These are phyloP conservation scores for Stagonosporopsis chrysanthemi DNA, from an alignment of 2,329 filamentous ascomycete genomes.

Conservation along the genomic window DNA sequence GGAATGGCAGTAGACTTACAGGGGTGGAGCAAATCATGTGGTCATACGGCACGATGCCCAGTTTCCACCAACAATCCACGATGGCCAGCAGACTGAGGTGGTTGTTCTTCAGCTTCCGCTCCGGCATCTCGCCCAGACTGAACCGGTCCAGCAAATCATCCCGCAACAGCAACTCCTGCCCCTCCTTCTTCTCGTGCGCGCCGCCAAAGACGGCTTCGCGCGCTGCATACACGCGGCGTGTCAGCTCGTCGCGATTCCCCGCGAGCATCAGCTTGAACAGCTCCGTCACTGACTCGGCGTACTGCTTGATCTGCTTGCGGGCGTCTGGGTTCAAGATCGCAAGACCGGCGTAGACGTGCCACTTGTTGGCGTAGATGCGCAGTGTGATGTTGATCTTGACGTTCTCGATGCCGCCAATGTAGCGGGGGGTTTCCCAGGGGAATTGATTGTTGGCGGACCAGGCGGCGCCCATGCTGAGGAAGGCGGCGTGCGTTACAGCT, in stretches of 20 bases:
- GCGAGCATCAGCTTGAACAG: constrained; percentile 97
- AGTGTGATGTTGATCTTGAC: constrained; percentile 99
- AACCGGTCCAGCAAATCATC: constrained; percentile 90
- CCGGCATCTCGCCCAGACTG: constrained; percentile 75
- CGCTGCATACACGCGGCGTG: constrained; percentile 77
- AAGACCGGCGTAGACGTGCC: constrained; percentile 98
- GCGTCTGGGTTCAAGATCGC: constrained; percentile 96
- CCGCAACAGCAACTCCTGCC: constrained; percentile 72
- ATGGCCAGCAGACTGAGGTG: constrained; percentile 93
- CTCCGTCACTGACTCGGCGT: constrained; percentile 89
- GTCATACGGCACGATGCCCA: constrained; percentile 94
- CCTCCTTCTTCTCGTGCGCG: constrained; percentile 58
- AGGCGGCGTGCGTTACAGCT: constrained; percentile 96
- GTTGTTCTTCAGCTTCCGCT: constrained; percentile 81
- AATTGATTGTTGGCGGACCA: constrained; percentile 97
- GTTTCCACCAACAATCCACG: constrained; percentile 96
- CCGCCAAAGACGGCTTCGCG: constrained; percentile 72
- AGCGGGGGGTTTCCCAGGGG: constrained; percentile 95
- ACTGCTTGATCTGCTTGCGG: constrained; percentile 90
- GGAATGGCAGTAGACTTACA: constrained; percentile 53
- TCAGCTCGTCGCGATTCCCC: constrained; percentile 78
- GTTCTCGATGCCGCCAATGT: constrained; percentile 96
- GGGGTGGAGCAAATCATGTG: constrained; percentile 99
- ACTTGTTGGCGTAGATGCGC: constrained; percentile 97
- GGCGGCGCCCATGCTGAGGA: constrained; percentile 94